Percentiles rank a stretch among this genome's conserved stretches.
These are phyloP conservation scores for Penicillium dipodomyicola DNA, from an alignment of 495 filamentous ascomycete species.

Conservation along the genomic window DNA sequence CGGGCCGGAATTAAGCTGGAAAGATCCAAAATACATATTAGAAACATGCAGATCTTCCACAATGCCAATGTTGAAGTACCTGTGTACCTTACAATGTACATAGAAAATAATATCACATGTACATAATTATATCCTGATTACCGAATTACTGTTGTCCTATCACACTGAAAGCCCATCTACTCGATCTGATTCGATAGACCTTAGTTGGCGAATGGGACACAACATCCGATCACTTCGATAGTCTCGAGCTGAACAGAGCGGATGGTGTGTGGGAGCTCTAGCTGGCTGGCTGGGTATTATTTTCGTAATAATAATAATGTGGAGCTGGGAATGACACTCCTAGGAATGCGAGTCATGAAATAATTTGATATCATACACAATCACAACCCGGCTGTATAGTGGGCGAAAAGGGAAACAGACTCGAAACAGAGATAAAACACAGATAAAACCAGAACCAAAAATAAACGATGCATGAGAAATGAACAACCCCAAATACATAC, in stretches of 20 bases:
- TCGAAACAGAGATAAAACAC: too few relatives aligned
- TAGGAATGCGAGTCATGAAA: not conserved
- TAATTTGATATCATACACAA: not conserved
- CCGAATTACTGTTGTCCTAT: not conserved
- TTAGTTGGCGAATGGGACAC: not conserved
- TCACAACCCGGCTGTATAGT: not conserved
- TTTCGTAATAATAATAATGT: not conserved
- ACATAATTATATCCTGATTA: not conserved
- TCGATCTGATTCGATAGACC: slow-evolving; percentile 2
- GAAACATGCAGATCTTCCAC: slow-evolving; percentile 8
- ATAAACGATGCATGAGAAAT: not conserved
- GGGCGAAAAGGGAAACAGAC: not conserved
- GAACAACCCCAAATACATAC: not conserved
- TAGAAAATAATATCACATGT: not conserved
- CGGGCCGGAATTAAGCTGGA: not conserved
- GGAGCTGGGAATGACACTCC: not conserved
- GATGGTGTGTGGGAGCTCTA: not conserved
- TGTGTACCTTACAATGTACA: not conserved
- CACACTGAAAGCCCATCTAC: slow-evolving; percentile 1
- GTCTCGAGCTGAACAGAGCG: not conserved
- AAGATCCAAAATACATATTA: slow-evolving; percentile 6
- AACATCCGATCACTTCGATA: not conserved
- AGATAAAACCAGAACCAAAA: too few relatives aligned
- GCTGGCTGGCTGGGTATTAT: not conserved
- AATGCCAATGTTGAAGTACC: slow-evolving; percentile 7